phyloP scores from a whole-genome alignment of 352 stramenopile genomes.

The Pythium plurisporium region DNA sequence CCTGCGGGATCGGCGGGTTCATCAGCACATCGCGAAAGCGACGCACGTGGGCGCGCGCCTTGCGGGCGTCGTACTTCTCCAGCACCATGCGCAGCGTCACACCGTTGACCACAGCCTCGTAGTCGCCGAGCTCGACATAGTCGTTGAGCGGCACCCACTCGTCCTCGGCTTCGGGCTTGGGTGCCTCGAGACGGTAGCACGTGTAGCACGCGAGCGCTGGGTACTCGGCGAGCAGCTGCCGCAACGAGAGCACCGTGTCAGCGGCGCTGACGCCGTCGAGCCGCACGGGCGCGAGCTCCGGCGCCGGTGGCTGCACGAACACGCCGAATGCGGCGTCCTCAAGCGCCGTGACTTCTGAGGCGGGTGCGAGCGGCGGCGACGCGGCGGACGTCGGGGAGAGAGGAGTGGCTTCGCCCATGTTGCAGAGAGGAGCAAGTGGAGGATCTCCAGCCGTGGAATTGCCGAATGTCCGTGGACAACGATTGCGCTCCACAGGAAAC shows the following conservation, averaged over 20 bases:
- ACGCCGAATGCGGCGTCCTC: slow-evolving; percentile 57
- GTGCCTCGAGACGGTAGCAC: slow-evolving; percentile 79
- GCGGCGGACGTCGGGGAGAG: slow-evolving; percentile 1
- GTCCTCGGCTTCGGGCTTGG: slow-evolving; percentile 11
- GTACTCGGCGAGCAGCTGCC: slow-evolving; percentile 82
- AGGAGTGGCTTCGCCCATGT: slow-evolving; percentile 18
- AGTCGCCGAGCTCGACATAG: slow-evolving; percentile 83
- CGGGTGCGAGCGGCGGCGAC: slow-evolving; percentile 5
- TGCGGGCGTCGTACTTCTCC: slow-evolving; percentile 85
- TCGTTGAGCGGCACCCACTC: slow-evolving; percentile 68
- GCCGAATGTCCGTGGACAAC: slow-evolving; percentile 2
- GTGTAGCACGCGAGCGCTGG: slow-evolving; percentile 79
- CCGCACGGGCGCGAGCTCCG: slow-evolving; percentile 31
- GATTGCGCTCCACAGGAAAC: slow-evolving; percentile 24
- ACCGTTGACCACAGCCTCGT: slow-evolving; percentile 62
- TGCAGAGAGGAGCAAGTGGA: not conserved
- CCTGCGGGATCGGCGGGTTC: slow-evolving; percentile 81
- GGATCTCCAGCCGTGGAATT: slow-evolving; percentile 3
- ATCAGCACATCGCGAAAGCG: slow-evolving; percentile 77
- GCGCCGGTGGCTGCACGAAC: slow-evolving; percentile 42
- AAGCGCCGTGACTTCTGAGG: slow-evolving; percentile 17
- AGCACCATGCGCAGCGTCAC: slow-evolving; percentile 74
- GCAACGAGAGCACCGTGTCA: slow-evolving; percentile 79
- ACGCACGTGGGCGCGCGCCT: slow-evolving; percentile 75
- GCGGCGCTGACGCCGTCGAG: slow-evolving; percentile 67